These are phyloP conservation scores for Erodium maritimum DNA, from an alignment of 345 rosid genomes.

Conservation along the genomic window DNA sequence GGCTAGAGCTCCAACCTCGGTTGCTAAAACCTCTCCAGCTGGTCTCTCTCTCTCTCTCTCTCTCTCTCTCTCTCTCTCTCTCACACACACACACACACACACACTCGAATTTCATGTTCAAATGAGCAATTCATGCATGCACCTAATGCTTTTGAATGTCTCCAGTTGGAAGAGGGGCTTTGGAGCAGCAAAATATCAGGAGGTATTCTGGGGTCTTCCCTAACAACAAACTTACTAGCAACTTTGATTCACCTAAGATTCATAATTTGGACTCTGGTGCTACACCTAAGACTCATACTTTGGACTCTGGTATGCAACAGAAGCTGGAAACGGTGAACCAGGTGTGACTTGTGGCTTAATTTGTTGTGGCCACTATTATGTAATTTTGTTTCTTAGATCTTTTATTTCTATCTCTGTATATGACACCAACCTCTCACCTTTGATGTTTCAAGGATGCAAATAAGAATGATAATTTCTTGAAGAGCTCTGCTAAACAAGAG, in stretches of 20 bases:
- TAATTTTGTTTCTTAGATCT: background rate
- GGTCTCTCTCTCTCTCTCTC: constrained; percentile 20
- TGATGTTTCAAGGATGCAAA: constrained; percentile 20
- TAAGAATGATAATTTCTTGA: constrained; percentile 33
- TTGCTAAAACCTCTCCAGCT: constrained; percentile 53
- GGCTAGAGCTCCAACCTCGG: constrained; percentile 34
- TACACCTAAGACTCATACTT: constrained; percentile 29
- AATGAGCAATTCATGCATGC: background rate
- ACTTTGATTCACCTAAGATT: constrained; percentile 23
- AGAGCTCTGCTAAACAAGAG: constrained; percentile 16
- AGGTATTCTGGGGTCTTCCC: constrained; percentile 26
- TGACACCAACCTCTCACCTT: background rate
- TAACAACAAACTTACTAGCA: constrained; percentile 31
- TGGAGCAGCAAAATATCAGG: constrained; percentile 34
- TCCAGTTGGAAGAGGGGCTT: constrained; percentile 37
- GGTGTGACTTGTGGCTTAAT: constrained; percentile 13
- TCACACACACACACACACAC: too few relatives aligned
- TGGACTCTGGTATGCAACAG: constrained; percentile 42
- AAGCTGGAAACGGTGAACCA: constrained; percentile 43
- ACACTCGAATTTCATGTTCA: background rate
- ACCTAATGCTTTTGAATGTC: background rate
- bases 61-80: background rate
- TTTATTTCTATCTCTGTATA: background rate
- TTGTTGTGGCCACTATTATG: background rate
- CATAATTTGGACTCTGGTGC: constrained; percentile 29